Base-by-base conservation (phyloP, 2,329 filamentous ascomycete genomes). In the Hymenoscyphus fraxineus region DNA sequence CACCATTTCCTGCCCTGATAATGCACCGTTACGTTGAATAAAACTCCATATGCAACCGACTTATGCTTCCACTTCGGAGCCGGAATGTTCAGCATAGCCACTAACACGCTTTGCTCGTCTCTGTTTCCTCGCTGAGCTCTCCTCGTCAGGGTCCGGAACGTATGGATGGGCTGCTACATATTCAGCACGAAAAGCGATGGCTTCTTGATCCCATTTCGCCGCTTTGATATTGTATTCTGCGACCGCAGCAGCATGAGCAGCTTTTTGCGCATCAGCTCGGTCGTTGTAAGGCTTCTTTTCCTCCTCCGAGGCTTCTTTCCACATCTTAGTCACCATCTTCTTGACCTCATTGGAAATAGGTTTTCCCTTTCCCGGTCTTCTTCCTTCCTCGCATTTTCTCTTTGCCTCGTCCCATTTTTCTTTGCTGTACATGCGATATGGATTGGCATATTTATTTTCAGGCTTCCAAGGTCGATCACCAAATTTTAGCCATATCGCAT, bases 361-460 rank as follows among this genome's bases (percentile, higher is more conserved):
- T 69, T 89, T 88, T 12, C 85, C 85, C 60, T 87, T 88, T 39
- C 85, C 83, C 3, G 84, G 80, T 63, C 84, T 83, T 35, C 88
- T 85, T n/a, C 84, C 85, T 61, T 88, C 85, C 66, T 90, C 86
- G 72, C 89, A 90, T 58, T 78, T 80, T 66, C 77, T 79, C 63
- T 84, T 81, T 9, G 85, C 86, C 27, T 78, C 77, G n/a, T 92
- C 88, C 73, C 87, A 89, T 72, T 89, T 83, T 3, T 83, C 88
- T 70, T 93, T 96, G 75, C 93, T 94, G 78, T 91, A 99, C 59
- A 97, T 83, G 35, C 96, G 83, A 77, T 97, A 98, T 0, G 94
- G 90, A 73, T 96, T 98, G 3, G 89, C 87, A 0, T 89, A 87
- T 0, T 88, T 83, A 68, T 94, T 91, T 60, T 82, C 79, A 4